Base-by-base conservation (phyloP, 345 rosid genomes). In the Jatropha curcas region DNA sequence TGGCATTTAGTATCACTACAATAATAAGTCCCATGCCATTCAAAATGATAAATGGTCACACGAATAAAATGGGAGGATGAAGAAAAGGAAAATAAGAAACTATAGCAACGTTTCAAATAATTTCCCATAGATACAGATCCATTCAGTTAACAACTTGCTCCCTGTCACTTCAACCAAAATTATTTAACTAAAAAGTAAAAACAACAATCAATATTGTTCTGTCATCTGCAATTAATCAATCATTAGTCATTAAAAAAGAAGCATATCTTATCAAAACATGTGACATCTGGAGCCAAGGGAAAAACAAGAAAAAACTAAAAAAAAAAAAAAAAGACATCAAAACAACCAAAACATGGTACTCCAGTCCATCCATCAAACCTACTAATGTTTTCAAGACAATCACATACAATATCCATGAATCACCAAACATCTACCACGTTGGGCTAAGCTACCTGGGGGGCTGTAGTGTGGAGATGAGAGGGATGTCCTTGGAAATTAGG, bases 371-470 rank as follows among this genome's bases (percentile, higher is more conserved):
- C 65, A 50, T 39, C 17, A 10, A 65, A 6, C 2, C 1, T 31
- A 67, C 68, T 69, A 24, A 43, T 69, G 60, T 50, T 56, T 14
- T 28, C 33, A 69, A 43, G 41, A 43, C 58, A 67, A 65, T n/a
- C n/a, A n/a, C n/a, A n/a, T 16, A 20, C 1, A 48, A 41, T 24
- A 20, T 65, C 39, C 61, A 46, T 31, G 4, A 61, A 30, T 60
- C 11, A 34, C n/a, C 43, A 60, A 34, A n/a, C n/a, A n/a, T n/a
- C n/a, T n/a, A n/a, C n/a, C n/a, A n/a, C n/a, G n/a, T n/a, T n/a
- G n/a, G n/a, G n/a, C n/a, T n/a, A n/a, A n/a, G n/a, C n/a, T n/a
- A n/a, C n/a, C n/a, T n/a, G 31, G 20, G 19, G 45, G 45, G 13
- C 45, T 13, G 2, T 10, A 41, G 45, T 0, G 45, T 41, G 45